These are phyloP conservation scores for Mycocentrospora acerina DNA, from an alignment of 2,329 filamentous ascomycete species.

Conservation along the genomic window DNA sequence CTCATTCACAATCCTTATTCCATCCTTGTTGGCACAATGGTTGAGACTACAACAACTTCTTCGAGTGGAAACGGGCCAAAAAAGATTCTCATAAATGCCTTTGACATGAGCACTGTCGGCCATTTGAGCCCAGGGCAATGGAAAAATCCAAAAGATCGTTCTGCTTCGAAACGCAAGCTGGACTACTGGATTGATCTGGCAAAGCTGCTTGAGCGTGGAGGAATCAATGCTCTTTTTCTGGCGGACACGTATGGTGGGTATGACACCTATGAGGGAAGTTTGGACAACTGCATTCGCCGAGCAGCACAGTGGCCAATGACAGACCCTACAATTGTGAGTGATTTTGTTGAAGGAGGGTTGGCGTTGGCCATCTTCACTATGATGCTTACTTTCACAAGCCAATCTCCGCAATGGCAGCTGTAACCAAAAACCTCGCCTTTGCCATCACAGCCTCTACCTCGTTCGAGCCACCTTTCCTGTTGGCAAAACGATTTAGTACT, in stretches of 20 bases:
- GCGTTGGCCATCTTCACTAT: too few relatives aligned
- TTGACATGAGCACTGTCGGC: conserved; percentile 66
- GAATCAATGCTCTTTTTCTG: conserved; percentile 66
- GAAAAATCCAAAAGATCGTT: conserved; percentile 66
- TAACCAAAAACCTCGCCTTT: conserved; percentile 64
- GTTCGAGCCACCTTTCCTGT: conserved; percentile 62
- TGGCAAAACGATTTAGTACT: conserved; percentile 64
- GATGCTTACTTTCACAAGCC: conserved; percentile 11
- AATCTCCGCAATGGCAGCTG: conserved; percentile 65
- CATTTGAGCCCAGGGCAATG: conserved; percentile 68
- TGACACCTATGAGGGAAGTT: conserved; percentile 61
- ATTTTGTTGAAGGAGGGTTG: too few relatives aligned
- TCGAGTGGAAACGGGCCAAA: conserved; percentile 33
- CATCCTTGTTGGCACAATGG: conserved; percentile 15
- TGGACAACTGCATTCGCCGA: conserved; percentile 62
- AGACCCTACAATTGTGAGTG: conserved; percentile 63
- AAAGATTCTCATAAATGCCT: conserved; percentile 64
- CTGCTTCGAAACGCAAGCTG: conserved; percentile 60
- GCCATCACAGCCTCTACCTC: conserved; percentile 65
- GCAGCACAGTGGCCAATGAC: conserved; percentile 67
- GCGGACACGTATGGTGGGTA: conserved; percentile 67
- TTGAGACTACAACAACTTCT: conserved; percentile 7
- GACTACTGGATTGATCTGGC: conserved; percentile 67
- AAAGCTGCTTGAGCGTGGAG: conserved; percentile 61
- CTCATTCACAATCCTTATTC: too few relatives aligned